Conservation (phyloP, 805 yeast genomes). For the Metschnikowia proteae region DNA sequence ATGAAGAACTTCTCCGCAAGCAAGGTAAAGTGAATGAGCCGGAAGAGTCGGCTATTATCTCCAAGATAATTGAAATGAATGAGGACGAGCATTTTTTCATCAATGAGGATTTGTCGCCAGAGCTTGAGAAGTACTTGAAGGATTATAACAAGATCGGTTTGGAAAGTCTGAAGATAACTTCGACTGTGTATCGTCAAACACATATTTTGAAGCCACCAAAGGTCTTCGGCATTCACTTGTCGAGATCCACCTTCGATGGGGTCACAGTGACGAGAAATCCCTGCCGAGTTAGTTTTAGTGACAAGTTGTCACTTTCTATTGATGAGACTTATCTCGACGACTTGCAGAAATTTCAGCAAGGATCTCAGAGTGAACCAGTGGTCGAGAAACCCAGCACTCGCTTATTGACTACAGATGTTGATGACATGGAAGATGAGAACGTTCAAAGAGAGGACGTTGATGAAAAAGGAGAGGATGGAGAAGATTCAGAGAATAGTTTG, state of each 20-base stretch:
- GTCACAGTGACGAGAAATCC: constrained; percentile 67
- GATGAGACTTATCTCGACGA: constrained; percentile 40
- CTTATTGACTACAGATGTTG: constrained; percentile 24
- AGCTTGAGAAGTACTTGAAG: constrained; percentile 45
- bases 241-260: constrained; percentile 75
- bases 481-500: constrained; percentile 21
- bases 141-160: constrained; percentile 43
- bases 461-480: constrained; percentile 28
- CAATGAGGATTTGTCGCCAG: constrained; percentile 61
- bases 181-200: constrained; percentile 66
- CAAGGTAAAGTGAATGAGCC: constrained; percentile 23
- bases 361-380: constrained; percentile 15
- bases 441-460: constrained; percentile 39
- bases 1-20: constrained; percentile 26
- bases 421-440: constrained; percentile 29
- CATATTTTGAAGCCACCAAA: constrained; percentile 64
- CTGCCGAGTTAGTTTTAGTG: constrained; percentile 66
- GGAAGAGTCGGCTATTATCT: constrained; percentile 24
- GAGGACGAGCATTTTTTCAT: constrained; percentile 42
- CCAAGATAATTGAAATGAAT: constrained; percentile 33
- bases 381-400: constrained; percentile 11
- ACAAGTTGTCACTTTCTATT: constrained; percentile 46
- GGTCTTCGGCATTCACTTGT: constrained; percentile 73
- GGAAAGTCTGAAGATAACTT: constrained; percentile 45
- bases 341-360: constrained; percentile 32